A percentile compares a stretch with the other conserved stretches of the same genome.
Conservation (phyloP, 1,284 basidiomycete genomes). For the Baeospora myosura region DNA sequence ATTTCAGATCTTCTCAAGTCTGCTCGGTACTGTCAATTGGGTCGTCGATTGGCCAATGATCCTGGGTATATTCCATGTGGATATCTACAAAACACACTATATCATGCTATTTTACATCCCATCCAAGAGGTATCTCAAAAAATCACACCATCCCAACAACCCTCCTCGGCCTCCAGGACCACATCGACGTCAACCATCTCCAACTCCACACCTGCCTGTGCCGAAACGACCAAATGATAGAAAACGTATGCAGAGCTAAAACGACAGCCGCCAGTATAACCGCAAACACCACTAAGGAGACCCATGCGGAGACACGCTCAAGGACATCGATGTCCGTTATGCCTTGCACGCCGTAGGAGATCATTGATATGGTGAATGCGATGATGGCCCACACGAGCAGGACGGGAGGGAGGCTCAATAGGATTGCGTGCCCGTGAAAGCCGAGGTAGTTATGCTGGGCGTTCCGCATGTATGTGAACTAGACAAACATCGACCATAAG, state of each 20-base stretch:
- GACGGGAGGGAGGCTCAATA: constrained; percentile 46
- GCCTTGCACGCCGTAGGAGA: constrained; percentile 36
- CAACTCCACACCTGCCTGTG: constrained; percentile 16
- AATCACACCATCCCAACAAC: neutral
- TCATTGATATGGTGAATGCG: constrained; percentile 36
- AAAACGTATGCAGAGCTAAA: constrained; percentile 38
- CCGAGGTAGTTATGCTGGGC: constrained; percentile 37
- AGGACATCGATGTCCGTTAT: constrained; percentile 16
- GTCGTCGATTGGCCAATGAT: too few species aligned
- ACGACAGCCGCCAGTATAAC: constrained; percentile 29
- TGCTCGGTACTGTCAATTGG: too few species aligned
- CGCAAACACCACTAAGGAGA: constrained; percentile 31
- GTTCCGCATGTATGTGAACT: constrained; percentile 50
- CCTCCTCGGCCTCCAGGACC: neutral
- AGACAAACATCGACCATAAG: too few species aligned
- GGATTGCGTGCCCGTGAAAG: constrained; percentile 40
- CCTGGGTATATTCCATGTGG: too few species aligned
- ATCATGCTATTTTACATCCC: too few species aligned
- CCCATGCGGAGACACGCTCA: constrained; percentile 29
- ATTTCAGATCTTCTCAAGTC: neutral
- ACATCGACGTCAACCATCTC: neutral
- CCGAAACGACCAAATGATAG: constrained; percentile 40
- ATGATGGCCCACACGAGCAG: constrained; percentile 50
- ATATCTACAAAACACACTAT: too few species aligned
- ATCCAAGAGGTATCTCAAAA: too few species aligned